Base-by-base conservation (phyloP, 345 rosid genomes). In the Eucalyptus tenuipes region DNA sequence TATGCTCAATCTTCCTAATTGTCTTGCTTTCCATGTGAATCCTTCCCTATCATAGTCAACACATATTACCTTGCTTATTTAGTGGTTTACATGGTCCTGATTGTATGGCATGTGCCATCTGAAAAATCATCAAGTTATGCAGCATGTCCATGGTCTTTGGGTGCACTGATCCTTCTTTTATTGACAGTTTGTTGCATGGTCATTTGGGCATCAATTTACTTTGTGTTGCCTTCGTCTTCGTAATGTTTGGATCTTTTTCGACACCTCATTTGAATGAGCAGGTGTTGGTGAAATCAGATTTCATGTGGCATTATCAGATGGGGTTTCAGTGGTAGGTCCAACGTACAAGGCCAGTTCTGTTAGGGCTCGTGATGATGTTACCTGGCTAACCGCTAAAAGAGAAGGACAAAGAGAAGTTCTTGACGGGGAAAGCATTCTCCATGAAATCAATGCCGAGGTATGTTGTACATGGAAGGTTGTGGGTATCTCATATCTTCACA, bases 361-460 rank as follows among this genome's bases (percentile, higher is more conserved):
- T 87, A 88, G 89, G 92, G 85, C 18, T 44, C 88, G 4, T 88
- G 89, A 88, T 53, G 47, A 17, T 52, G 49, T 44, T 75, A 94
- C 99, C 25, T 90, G 94, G 95, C 93, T 96, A 86, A 96, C 98
- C 25, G 99, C 98, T 42, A 95, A 88, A 93, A 94, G 93, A 91
- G 94, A 92, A 88, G 98, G 96, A 86, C 91, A 91, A 49, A 91
- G 50, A 59, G 96, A 93, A 91, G 90, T 94, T 92, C 98, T 95
- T 85, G 92, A 92, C 90, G 99, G 98, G 55, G 91, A 92, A 33
- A 95, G 92, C 89, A 93, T 97, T 88, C 89, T 96, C 50, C 89
- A 91, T 88, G 90, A 92, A 90, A 91, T 97, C 64, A 33, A 92
- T 87, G 88, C 85, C 81, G 92, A 94, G 96, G 98, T 96, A 94